Percentiles rank a stretch among this genome's conserved stretches.
phyloP scores from a whole-genome alignment of 1,284 basidiomycete species.

The Ganoderma boninense region DNA sequence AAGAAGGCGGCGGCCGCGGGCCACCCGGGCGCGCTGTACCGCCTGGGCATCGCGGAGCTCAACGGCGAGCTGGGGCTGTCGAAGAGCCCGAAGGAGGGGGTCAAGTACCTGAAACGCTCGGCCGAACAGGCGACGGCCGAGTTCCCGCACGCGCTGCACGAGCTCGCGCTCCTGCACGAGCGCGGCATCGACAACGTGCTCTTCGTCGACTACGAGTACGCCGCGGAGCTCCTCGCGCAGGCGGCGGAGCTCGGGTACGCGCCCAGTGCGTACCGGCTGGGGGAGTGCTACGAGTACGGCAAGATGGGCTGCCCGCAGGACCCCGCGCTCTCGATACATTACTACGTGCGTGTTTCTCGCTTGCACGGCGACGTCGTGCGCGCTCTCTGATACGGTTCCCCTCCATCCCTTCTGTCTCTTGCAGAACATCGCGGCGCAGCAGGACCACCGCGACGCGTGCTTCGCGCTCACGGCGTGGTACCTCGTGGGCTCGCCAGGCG shows the following conservation, averaged over 20 bases:
- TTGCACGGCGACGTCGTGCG: constrained; percentile 17
- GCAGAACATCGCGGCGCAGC: constrained; percentile 97
- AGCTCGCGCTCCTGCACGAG: constrained; percentile 94
- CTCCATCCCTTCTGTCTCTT: not conserved
- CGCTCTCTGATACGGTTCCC: constrained; percentile 11
- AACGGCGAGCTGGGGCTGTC: constrained; percentile 94
- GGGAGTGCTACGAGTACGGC: constrained; percentile 99
- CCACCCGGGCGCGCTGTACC: constrained; percentile 97
- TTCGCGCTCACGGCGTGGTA: constrained; percentile 99
- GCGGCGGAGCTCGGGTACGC: constrained; percentile 97
- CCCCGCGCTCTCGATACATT: constrained; percentile 96
- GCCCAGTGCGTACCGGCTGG: constrained; percentile 93
- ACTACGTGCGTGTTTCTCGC: constrained; percentile 77
- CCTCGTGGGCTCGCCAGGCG: constrained; percentile 96
- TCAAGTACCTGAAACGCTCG: constrained; percentile 98
- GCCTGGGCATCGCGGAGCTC: constrained; percentile 94
- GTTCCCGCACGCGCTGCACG: constrained; percentile 96
- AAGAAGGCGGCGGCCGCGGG: constrained; percentile 91
- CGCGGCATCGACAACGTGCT: constrained; percentile 96
- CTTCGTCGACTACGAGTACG: constrained; percentile 96
- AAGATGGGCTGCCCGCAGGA: constrained; percentile 99
- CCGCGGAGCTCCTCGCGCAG: constrained; percentile 93
- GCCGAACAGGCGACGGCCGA: constrained; percentile 95
- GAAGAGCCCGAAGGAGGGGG: constrained; percentile 92
- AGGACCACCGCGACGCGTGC: constrained; percentile 96